phyloP scores from a whole-genome alignment of 257 asterid species.

The Nicotiana undulata region DNA sequence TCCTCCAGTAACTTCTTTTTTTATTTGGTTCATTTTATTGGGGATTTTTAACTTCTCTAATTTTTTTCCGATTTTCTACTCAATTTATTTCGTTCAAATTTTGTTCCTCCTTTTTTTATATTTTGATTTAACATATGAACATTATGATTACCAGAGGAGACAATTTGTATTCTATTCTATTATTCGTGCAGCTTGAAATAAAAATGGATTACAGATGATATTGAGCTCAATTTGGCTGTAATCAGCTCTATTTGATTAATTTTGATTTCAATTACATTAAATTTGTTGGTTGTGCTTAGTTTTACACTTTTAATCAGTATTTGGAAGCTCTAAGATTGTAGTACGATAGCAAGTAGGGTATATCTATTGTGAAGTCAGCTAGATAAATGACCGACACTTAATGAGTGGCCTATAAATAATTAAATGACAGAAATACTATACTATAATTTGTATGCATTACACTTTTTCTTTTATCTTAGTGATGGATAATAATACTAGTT shows the following conservation, averaged over 20 bases:
- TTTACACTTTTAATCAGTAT: neutral
- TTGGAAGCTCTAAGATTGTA: neutral
- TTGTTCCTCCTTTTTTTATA: slow-evolving; percentile 13
- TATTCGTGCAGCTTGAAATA: slow-evolving; percentile 17
- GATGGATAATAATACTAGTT: neutral
- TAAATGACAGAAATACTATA: neutral
- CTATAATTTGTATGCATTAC: neutral
- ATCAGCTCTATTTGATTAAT: neutral
- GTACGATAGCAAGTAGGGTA: neutral
- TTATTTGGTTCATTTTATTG: slow-evolving; percentile 7
- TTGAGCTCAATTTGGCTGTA: neutral
- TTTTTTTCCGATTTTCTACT: neutral
- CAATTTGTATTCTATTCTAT: slow-evolving; percentile 33
- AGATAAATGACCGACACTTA: slow-evolving; percentile 7
- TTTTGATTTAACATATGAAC: slow-evolving; percentile 25
- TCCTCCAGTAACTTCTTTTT: slow-evolving; percentile 22
- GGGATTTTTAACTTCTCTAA: slow-evolving; percentile 11
- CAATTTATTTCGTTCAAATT: slow-evolving; percentile 23
- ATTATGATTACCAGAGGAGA: slow-evolving; percentile 7
- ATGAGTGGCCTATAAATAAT: slow-evolving; percentile 1
- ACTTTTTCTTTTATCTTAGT: neutral
- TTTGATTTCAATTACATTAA: neutral
- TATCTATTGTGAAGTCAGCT: neutral
- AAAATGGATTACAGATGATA: slow-evolving; percentile 11
- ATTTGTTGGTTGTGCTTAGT: neutral